Evolutionary conservation across 2,329 filamentous ascomycete genomes (phyloP).

Genomic region (Fusarium chaquense): DNA sequence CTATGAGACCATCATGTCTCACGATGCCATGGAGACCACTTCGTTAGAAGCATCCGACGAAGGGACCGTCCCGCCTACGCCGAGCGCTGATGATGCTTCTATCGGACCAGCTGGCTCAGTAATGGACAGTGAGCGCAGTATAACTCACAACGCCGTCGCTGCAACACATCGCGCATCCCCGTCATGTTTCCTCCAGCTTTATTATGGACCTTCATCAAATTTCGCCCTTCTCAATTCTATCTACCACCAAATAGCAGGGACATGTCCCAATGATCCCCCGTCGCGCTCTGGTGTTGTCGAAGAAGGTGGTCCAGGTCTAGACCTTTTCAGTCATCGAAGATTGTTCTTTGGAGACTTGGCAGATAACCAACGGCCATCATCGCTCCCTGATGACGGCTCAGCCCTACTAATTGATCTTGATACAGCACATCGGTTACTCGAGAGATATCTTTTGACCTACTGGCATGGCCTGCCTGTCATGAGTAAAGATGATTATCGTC

Average conservation of each 20-base stretch:
- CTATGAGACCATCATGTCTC: constrained; percentile 43
- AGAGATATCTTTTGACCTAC: constrained; percentile 56
- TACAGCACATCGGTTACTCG: constrained; percentile 53
- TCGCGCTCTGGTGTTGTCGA: constrained; percentile 46
- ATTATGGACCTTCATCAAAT: constrained; percentile 61
- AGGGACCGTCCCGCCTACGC: constrained; percentile 34
- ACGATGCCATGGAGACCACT: constrained; percentile 27
- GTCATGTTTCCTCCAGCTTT: constrained; percentile 58
- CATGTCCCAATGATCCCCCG: constrained; percentile 35
- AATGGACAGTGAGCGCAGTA: constrained; percentile 43
- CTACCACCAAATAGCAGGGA: constrained; percentile 51
- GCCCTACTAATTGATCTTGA: constrained; percentile 55
- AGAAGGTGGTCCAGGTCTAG: constrained; percentile 50
- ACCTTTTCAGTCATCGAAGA: constrained; percentile 48
- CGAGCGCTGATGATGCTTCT: constrained; percentile 28
- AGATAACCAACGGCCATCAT: constrained; percentile 49
- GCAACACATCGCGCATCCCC: constrained; percentile 60
- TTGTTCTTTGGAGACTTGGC: constrained; percentile 54
- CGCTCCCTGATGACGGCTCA: constrained; percentile 42
- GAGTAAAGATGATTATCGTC: constrained; percentile 52
- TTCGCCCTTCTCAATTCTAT: constrained; percentile 56
- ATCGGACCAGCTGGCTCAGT: constrained; percentile 21
- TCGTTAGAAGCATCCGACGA: constrained; percentile 44
- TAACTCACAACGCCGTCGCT: constrained; percentile 58
- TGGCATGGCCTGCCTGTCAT: constrained; percentile 55